Base-by-base conservation (phyloP, 2,329 filamentous ascomycete genomes). In the Claviceps digitariae region DNA sequence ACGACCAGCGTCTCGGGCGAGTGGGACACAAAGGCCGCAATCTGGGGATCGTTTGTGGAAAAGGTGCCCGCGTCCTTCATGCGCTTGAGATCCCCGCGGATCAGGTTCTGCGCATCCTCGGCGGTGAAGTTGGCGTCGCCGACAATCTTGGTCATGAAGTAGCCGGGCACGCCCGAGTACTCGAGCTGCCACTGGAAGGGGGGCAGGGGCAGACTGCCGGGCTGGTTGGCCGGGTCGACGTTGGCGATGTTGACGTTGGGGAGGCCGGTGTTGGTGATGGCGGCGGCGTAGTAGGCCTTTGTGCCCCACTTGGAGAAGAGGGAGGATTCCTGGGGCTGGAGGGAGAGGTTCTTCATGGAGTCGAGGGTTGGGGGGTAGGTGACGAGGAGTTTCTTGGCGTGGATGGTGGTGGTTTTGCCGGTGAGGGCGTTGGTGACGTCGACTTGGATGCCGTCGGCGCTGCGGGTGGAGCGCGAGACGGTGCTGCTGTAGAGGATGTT, bases 301-400 rank as follows among this genome's bases (percentile, higher is more conserved):
- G 61, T 65, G n/a, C 56, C 56, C 56, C 70, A 67, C 56, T 67
- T 64, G 53, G 54, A 51, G 55, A 72, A 70, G 29, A 70, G 57
- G 2, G n/a, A 38, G 2, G 45, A 40, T 48, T 72, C 69, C 4
- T 50, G 48, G 0, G 54, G 48, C 51, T 65, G 63, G 2, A 71
- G 58, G 54, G 67, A 63, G 46, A 70, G 66, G 3, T 58, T 54
- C 17, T 50, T 52, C 20, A 71, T 57, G 52, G 67, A 66, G 13
- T 62, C 57, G 5, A 64, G 54, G 8, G 59, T 65, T 0, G 70
- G 69, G 20, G 68, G 63, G n/a, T 66, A 62, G 6, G 69, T 61
- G 36, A 72, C 54, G 12, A 72, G 61, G 5, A 72, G 59, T 38
- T 63, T 63, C 51, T 64, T 63, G 20, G 68, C 68, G 40, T 58